Evolutionary conservation across 164 flowering plant genomes (phyloP).

Genomic region (Akebia trifoliata): DNA sequence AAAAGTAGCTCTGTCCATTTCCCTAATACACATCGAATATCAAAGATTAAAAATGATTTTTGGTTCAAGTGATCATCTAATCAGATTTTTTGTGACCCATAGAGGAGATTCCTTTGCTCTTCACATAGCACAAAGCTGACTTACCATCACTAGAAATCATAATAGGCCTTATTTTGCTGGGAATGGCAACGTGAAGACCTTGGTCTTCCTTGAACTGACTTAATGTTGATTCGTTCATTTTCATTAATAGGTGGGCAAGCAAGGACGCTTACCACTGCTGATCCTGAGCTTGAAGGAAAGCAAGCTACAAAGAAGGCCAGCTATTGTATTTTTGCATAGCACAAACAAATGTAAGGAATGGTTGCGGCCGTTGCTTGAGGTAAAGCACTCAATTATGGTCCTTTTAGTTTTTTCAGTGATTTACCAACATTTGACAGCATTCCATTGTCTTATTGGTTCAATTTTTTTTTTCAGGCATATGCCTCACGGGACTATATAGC

Average conservation of each 20-base stretch:
- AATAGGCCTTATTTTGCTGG: no score
- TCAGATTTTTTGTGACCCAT: no score
- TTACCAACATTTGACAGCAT: neutral
- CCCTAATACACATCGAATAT: no score
- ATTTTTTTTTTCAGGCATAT: conserved; percentile 60
- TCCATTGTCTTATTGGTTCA: conserved; percentile 4
- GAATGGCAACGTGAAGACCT: no score
- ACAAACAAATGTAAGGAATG: conserved; percentile 88
- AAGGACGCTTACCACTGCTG: conserved; percentile 82
- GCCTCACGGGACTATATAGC: conserved; percentile 91
- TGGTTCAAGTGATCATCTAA: no score
- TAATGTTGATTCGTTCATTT: conserved; percentile 7
- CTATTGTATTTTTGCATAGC: conserved; percentile 85
- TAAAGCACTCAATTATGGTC: conserved; percentile 12
- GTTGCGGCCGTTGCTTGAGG: conserved; percentile 92
- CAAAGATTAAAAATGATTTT: no score
- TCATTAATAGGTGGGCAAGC: conserved; percentile 63
- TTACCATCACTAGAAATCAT: no score
- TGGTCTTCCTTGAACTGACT: no score
- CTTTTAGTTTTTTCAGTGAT: neutral
- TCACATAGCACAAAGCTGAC: no score
- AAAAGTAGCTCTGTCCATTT: no score
- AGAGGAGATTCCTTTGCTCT: no score
- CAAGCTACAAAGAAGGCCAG: conserved; percentile 50
- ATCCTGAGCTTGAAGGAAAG: conserved; percentile 64